Conservation (phyloP, 164 flowering plant species). For the Paratinospora sagittata region DNA sequence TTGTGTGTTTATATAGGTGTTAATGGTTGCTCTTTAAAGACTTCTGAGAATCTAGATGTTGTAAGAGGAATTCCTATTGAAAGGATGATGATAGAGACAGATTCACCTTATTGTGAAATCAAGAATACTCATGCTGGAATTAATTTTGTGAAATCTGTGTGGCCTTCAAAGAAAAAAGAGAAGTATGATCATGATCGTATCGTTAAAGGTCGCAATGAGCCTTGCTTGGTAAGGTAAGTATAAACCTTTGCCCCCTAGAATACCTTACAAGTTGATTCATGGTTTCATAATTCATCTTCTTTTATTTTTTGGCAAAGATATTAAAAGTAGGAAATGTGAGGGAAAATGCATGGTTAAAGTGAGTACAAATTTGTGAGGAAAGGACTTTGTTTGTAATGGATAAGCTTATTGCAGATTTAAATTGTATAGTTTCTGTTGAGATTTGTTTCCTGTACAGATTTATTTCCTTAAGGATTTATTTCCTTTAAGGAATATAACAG, state of each 20-base stretch:
- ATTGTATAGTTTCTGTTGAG: too few relatives aligned
- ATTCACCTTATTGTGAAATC: conserved; percentile 97
- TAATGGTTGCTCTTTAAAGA: conserved; percentile 94
- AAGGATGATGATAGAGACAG: conserved; percentile 97
- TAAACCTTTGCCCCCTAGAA: background rate
- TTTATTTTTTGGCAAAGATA: background rate
- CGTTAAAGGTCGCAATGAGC: conserved; percentile 96
- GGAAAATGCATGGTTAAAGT: too few relatives aligned
- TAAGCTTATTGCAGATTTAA: background rate
- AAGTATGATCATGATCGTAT: conserved; percentile 64
- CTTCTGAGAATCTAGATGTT: conserved; percentile 78
- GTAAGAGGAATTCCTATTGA: conserved; percentile 76
- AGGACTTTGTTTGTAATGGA: background rate
- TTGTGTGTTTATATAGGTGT: conserved; percentile 48
- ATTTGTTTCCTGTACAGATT: too few relatives aligned
- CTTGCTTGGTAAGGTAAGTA: conserved; percentile 82
- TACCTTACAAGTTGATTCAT: background rate
- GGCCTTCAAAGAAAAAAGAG: conserved; percentile 97
- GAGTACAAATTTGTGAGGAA: too few relatives aligned
- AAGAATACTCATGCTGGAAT: conserved; percentile 92
- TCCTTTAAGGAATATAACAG: too few relatives aligned
- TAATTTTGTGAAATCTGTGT: conserved; percentile 60
- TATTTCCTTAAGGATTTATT: too few relatives aligned
- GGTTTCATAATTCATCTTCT: background rate
- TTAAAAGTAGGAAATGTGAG: background rate